Conservation (phyloP, 2,329 filamentous ascomycete species). For the Pseudogymnoascus sp. region DNA sequence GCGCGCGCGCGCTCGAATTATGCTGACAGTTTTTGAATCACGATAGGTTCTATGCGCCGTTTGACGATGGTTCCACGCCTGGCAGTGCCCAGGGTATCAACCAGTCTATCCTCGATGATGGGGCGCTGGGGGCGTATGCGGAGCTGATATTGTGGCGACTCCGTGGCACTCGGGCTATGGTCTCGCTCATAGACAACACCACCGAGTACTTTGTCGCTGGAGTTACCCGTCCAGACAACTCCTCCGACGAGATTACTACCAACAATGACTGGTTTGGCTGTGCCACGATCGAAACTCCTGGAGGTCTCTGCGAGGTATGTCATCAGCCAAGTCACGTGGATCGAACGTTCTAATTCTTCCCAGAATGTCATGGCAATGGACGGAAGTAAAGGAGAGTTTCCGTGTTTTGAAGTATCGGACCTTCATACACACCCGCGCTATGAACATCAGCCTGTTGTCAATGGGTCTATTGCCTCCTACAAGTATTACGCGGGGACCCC, state of each 20-base stretch:
- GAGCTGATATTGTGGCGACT: slow-evolving; percentile 17
- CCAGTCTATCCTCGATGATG: slow-evolving; percentile 22
- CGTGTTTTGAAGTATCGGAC: slow-evolving; percentile 21
- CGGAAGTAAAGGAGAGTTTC: slow-evolving; percentile 15
- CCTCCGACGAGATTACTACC: slow-evolving; percentile 12
- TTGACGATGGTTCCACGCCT: slow-evolving; percentile 10
- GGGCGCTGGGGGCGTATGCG: slow-evolving; percentile 12
- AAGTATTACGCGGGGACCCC: slow-evolving; percentile 24
- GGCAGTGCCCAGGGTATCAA: slow-evolving; percentile 18
- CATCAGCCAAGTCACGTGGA: not conserved
- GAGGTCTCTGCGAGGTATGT: slow-evolving; percentile 25
- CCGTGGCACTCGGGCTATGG: slow-evolving; percentile 22
- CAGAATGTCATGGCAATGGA: slow-evolving; percentile 20
- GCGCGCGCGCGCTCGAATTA: not conserved
- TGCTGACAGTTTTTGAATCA: not conserved
- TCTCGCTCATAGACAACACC: slow-evolving; percentile 24
- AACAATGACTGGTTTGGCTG: slow-evolving; percentile 23
- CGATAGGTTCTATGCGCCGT: slow-evolving; percentile 24
- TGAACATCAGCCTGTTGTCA: slow-evolving; percentile 18
- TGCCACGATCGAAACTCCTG: slow-evolving; percentile 19
- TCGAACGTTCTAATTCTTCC: not conserved
- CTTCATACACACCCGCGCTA: slow-evolving; percentile 20
- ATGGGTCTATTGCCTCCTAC: slow-evolving; percentile 18
- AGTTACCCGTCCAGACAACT: slow-evolving; percentile 12
- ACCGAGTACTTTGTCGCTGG: slow-evolving; percentile 25